These are phyloP conservation scores for Sungouiella blattae DNA, from an alignment of 805 yeast genomes.

Conservation along the genomic window DNA sequence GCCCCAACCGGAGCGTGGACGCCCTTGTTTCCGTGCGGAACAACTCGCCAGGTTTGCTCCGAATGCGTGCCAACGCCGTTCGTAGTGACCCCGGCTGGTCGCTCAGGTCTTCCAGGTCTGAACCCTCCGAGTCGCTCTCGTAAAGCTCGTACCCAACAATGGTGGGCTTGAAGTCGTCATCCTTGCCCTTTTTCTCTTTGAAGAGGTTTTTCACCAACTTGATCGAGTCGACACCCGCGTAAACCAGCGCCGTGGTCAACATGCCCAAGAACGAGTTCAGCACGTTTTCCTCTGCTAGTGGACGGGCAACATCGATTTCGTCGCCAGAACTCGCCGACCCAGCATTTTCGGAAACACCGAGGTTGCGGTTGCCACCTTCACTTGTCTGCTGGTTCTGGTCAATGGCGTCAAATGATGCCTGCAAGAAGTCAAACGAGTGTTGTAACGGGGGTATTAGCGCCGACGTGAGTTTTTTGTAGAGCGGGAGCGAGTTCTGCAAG, in stretches of 20 bases:
- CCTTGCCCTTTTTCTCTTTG: too few relatives aligned
- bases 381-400: neutral
- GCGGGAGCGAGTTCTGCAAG: slow-evolving; percentile 8
- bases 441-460: slow-evolving; percentile 16
- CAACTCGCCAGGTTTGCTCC: neutral
- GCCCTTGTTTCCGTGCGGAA: neutral
- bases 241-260: slow-evolving; percentile 28
- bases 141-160: neutral
- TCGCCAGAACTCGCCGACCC: neutral
- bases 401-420: too few relatives aligned
- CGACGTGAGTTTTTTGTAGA: slow-evolving; percentile 13
- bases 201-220: slow-evolving; percentile 4
- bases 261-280: slow-evolving; percentile 26
- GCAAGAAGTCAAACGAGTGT: slow-evolving; percentile 7
- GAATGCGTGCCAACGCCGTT: neutral
- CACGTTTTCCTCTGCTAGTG: slow-evolving; percentile 20
- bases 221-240: slow-evolving; percentile 22
- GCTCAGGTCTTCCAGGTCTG: neutral
- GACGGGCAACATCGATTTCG: slow-evolving; percentile 28
- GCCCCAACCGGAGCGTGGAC: neutral
- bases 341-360: neutral
- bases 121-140: neutral
- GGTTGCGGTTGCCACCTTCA: neutral
- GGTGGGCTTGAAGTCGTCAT: neutral
- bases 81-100: neutral